Percentiles rank a stretch among this genome's conserved stretches.
Conservation (phyloP, 345 rosid species). For the Populus pruinosa region DNA sequence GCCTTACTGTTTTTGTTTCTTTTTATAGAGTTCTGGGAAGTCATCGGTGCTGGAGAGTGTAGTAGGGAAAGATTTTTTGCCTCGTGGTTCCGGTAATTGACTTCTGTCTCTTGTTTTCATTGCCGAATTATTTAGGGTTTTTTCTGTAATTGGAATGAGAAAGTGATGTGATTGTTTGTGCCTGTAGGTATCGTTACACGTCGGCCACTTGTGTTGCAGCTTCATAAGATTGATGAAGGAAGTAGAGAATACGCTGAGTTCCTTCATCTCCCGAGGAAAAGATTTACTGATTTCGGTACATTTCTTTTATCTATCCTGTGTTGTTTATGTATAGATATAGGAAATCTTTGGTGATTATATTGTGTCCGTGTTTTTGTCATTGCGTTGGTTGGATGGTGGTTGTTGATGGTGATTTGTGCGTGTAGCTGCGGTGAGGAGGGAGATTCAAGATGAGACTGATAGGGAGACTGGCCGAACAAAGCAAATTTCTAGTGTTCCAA, state of each 20-base stretch:
- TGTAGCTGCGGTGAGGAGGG: conserved; percentile 96
- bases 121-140: not conserved
- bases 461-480: conserved; percentile 91
- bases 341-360: not conserved
- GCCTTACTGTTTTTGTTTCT: not conserved
- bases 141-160: not conserved
- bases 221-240: conserved; percentile 92
- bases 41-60: conserved; percentile 97
- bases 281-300: conserved; percentile 84
- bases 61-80: conserved; percentile 94
- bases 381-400: not conserved
- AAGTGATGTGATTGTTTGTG: conserved; percentile 2
- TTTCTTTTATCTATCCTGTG: not conserved
- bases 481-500: conserved; percentile 90
- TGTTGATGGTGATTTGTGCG: conserved; percentile 1
- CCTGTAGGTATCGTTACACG: conserved; percentile 88
- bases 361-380: not conserved
- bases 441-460: conserved; percentile 98
- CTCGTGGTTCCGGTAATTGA: conserved; percentile 96
- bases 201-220: conserved; percentile 96
- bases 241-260: conserved; percentile 93
- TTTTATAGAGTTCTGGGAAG: conserved; percentile 89
- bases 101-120: not conserved
- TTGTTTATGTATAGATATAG: not conserved
- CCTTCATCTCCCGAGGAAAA: conserved; percentile 81